Conservation (phyloP, 768 basidiomycete genomes). For the Xerocomellus amylosporus region DNA sequence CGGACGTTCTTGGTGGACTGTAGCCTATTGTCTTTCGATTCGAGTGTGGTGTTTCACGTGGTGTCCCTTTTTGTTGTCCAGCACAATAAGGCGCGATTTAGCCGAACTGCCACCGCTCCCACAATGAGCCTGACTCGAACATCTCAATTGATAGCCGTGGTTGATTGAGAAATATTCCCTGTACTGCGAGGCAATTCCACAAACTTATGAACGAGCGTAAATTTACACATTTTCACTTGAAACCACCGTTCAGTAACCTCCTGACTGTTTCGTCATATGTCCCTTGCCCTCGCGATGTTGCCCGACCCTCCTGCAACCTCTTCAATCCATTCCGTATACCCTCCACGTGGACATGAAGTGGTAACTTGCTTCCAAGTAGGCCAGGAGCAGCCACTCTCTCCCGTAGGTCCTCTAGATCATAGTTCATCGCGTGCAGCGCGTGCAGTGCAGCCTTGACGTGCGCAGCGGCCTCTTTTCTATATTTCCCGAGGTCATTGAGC, state of each 20-base stretch:
- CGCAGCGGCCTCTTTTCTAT: slow-evolving; percentile 57
- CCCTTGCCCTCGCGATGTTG: slow-evolving; percentile 47
- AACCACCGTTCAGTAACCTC: slow-evolving; percentile 19
- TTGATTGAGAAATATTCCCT: no score
- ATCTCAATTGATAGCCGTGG: no score
- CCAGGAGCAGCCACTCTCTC: slow-evolving; percentile 70
- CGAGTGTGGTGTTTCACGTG: slow-evolving; percentile 1
- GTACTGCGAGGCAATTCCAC: neutral
- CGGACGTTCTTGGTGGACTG: neutral
- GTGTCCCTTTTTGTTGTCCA: slow-evolving; percentile 21
- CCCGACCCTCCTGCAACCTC: slow-evolving; percentile 51
- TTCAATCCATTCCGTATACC: slow-evolving; percentile 65
- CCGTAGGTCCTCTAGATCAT: slow-evolving; percentile 74
- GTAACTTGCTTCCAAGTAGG: slow-evolving; percentile 55
- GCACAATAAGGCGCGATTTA: slow-evolving; percentile 26
- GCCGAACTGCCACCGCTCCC: neutral
- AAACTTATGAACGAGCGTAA: neutral
- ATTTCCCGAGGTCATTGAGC: slow-evolving; percentile 52
- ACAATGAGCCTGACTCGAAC: neutral
- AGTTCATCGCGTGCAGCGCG: slow-evolving; percentile 59
- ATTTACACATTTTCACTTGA: slow-evolving; percentile 3
- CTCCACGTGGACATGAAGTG: slow-evolving; percentile 72
- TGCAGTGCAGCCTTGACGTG: slow-evolving; percentile 69
- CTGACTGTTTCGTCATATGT: slow-evolving; percentile 39
- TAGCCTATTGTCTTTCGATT: slow-evolving; percentile 16